These are phyloP conservation scores for Murraya paniculata DNA, from an alignment of 345 rosid species.

Conservation along the genomic window DNA sequence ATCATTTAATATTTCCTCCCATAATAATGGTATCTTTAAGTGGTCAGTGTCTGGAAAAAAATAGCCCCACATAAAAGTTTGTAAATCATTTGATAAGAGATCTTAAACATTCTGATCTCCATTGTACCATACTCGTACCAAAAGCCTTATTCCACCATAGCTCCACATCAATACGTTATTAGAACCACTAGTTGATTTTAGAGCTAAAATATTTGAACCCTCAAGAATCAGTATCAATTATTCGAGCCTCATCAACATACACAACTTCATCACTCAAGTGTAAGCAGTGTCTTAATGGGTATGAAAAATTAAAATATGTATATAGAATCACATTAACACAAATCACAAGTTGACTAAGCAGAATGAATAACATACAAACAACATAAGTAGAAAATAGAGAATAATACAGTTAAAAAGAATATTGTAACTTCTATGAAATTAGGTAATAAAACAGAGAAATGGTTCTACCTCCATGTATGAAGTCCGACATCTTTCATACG, in stretches of 20 bases:
- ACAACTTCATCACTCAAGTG: background rate
- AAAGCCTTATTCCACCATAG: background rate
- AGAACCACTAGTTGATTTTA: background rate
- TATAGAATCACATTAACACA: background rate
- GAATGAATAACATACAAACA: background rate
- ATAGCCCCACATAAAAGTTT: background rate
- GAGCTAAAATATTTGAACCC: background rate
- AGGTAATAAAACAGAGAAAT: conserved; percentile 17
- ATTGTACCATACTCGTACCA: background rate
- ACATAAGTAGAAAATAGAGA: background rate
- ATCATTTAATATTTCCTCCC: background rate
- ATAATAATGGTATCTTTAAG: background rate
- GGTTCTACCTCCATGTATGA: conserved; percentile 86
- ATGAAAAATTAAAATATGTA: background rate
- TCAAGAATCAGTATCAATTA: background rate
- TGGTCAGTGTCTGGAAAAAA: background rate
- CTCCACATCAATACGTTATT: background rate
- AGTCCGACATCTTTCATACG: conserved; percentile 96
- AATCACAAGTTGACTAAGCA: background rate
- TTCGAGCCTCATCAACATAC: background rate
- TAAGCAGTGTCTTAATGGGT: background rate
- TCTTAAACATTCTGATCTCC: background rate
- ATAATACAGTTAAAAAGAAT: background rate
- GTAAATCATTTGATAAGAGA: background rate
- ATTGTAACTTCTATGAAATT: background rate